Evolutionary conservation across 2,329 filamentous ascomycete species (phyloP), one percentile per base, ranked within the genome.

Genomic region (Fusarium sp.): DNA sequence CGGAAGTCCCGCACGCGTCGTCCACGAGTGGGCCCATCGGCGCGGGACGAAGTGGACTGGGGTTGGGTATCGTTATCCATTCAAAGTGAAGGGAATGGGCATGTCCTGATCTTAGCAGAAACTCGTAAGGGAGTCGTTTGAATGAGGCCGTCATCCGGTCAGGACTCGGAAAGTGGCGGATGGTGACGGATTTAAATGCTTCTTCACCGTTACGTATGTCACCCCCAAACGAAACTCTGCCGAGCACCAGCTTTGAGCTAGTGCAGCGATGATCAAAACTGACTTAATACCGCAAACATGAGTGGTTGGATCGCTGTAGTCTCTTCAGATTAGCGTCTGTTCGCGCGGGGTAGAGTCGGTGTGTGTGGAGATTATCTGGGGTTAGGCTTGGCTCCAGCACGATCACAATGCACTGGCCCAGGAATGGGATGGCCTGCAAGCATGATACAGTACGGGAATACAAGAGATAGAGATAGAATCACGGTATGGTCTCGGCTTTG

Each of bases 1-100:
- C 64, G 65, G 11, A 70, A 70, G 25, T 69, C 60, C n/a, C 65
- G 59, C 0, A 67, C 58, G 4, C 67, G 67, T 10, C 65, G 56
- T 25, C 23, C 60, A 18, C 18, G 59, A 13, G 55, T n/a, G 20
- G 53, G 16, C 2, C 4, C 62, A 20, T 44, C 44, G 34, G 1
- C 16, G 10, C 4, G 27, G 1, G 46, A 27, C 3, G 46, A 16
- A 31, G 50, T n/a, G 29, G 49, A 13, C 18, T 34, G 49, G 29
- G 29, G 16, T 34, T 34, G 49, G 10, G 49, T 6, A 8, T 53
- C 49, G 29, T 10, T 33, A n/a, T 53, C 49, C 49, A 53, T 53
- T 20, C 49, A 53, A 29, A 20, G 18, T 7, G 29, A 16, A 34
- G 49, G 13, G 42, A 46, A 25, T 33, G 7, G 16, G 49, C 16